Conservation (phyloP, 164 flowering plant genomes). For the Pachysandra terminalis region DNA sequence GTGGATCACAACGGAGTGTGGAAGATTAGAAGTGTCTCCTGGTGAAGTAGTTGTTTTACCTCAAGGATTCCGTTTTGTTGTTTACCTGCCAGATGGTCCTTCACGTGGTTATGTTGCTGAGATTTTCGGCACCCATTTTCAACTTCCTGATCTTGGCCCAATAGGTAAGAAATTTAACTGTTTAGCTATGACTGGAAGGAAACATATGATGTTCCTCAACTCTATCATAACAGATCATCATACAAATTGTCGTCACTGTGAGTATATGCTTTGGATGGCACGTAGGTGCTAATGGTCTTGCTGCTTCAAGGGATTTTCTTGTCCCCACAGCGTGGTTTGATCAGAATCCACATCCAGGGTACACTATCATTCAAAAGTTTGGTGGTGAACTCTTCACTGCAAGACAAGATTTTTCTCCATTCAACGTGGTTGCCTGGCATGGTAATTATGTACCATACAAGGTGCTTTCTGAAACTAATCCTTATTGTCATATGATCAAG, state of each 20-base stretch:
- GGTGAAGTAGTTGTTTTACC: conserved; percentile 88
- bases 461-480: conserved; percentile 37
- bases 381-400: conserved; percentile 96
- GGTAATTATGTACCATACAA: conserved; percentile 96
- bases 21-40: conserved; percentile 71
- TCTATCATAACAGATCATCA: neutral
- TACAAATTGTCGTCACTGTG: neutral
- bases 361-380: conserved; percentile 73
- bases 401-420: conserved; percentile 91
- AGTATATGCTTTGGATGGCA: neutral
- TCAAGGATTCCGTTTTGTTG: conserved; percentile 84
- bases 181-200: neutral
- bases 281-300: conserved; percentile 96
- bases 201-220: neutral
- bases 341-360: conserved; percentile 47
- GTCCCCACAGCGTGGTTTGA: conserved; percentile 88
- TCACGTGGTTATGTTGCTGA: conserved; percentile 93
- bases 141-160: conserved; percentile 96
- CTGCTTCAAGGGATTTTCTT: conserved; percentile 88
- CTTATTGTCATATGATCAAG: neutral
- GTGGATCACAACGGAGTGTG: conserved; percentile 89
- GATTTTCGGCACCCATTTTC: conserved; percentile 84
- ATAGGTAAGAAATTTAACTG: conserved; percentile 51
- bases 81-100: conserved; percentile 85
- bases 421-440: conserved; percentile 98